A percentile compares a stretch with the other conserved stretches of the same genome.
phyloP scores from a whole-genome alignment of 1,284 basidiomycete genomes.

The Fomitiporia mediterranea region DNA sequence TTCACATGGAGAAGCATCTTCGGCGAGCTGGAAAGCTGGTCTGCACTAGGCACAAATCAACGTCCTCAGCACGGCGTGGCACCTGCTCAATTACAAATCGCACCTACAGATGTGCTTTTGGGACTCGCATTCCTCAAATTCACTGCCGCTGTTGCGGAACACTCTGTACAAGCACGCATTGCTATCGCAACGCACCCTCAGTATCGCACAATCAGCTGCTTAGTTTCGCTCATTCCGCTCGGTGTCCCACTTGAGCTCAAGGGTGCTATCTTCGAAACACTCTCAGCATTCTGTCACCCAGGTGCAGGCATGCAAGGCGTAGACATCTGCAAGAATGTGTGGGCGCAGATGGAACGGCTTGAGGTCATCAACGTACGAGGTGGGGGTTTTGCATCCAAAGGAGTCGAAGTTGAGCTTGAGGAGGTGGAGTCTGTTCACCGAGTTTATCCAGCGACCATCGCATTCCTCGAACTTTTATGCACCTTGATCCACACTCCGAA shows the following conservation, averaged over 20 bases:
- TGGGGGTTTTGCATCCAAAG: conserved; percentile 43
- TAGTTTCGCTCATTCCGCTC: conserved; percentile 76
- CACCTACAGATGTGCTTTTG: conserved; percentile 72
- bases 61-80: conserved; percentile 30
- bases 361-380: conserved; percentile 78
- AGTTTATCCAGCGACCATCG: conserved; percentile 82
- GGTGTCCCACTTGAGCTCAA: conserved; percentile 89
- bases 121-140: conserved; percentile 81
- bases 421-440: conserved; percentile 78
- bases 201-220: conserved; percentile 73
- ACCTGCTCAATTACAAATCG: conserved; percentile 43
- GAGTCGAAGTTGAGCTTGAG: conserved; percentile 78
- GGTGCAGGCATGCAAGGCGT: conserved; percentile 68
- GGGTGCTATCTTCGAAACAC: conserved; percentile 78
- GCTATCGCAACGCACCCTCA: conserved; percentile 77
- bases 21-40: conserved; percentile 28
- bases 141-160: conserved; percentile 72
- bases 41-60: conserved; percentile 28
- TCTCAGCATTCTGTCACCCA: conserved; percentile 81
- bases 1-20: conserved; percentile 19
- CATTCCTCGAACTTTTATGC: conserved; percentile 81
- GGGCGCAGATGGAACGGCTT: conserved; percentile 78
- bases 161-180: conserved; percentile 76
- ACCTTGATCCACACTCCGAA: conserved; percentile 79
- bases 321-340: conserved; percentile 78